Base-by-base conservation (phyloP, 1,284 basidiomycete species). In the Boletus semigastroideus region DNA sequence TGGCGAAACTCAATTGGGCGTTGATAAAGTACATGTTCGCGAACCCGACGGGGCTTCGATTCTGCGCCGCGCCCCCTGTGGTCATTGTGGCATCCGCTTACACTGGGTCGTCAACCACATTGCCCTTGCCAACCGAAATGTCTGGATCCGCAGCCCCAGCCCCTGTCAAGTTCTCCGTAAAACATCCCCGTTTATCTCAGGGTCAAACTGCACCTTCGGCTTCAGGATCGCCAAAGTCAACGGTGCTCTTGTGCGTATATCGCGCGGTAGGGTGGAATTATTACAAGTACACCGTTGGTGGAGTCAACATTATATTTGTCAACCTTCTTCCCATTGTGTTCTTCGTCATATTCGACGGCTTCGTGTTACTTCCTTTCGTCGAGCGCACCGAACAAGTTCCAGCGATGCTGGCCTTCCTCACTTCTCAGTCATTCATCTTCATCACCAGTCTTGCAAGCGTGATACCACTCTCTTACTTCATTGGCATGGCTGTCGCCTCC, bases 221-320 rank as follows among this genome's bases (percentile, higher is more conserved):
- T 5, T 82, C 81, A 25, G 88, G 91, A 28, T 82, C 83, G 20
- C 79, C 82, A 20, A 79, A 78, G 39, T 92, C 84, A 42, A 98
- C 90, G 0, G 92, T 99, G 13, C 76, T 99, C 17, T 80, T 99
- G 25, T 99, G 97, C 74, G 96, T 90, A 2, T 99, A 99, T 72
- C 85, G 87, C 36, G 97, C 97, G 1, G 79, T 90, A 42, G 97
- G 96, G 1, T 74, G 84, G 62, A 84, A 97, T 71, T 99, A 98
- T 74, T 98, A 94, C 87, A 99, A 99, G 78, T 99, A 99, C 72
- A 99, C 97, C 2, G 83, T 99, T 43, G 94, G 96, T 22, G 97
- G 97, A 25, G 94, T 99, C 61, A 99, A 99, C 78, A 98, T 99
- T 68, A 74, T 99, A 58, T 99, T 99, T 71, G 84, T 99, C 75